A percentile compares a stretch with the other conserved stretches of the same genome.
phyloP scores from a whole-genome alignment of 352 stramenopile genomes.

The Halophytophthora polymorphica region DNA sequence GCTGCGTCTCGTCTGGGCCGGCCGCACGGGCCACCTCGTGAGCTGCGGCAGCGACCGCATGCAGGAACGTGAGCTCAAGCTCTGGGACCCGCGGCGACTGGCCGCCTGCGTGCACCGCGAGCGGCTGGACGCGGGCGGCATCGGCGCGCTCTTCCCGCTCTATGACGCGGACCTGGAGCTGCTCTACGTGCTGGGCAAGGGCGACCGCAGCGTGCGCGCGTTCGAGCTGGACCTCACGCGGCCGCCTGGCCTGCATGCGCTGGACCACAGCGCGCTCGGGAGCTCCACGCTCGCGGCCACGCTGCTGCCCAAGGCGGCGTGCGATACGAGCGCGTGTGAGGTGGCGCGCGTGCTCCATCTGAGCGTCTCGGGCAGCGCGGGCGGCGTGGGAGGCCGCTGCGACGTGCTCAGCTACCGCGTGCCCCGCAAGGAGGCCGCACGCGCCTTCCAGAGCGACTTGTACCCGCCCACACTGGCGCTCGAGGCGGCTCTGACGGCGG shows the following conservation, averaged over 20 bases:
- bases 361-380: slow-evolving; percentile 20
- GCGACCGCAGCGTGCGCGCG: slow-evolving; percentile 53
- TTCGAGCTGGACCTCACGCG: slow-evolving; percentile 58
- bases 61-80: slow-evolving; percentile 73
- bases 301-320: slow-evolving; percentile 52
- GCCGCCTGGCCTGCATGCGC: slow-evolving; percentile 33
- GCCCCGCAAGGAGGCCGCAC: slow-evolving; percentile 53
- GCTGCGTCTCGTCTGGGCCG: slow-evolving; percentile 59
- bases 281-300: slow-evolving; percentile 58
- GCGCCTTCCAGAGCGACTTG: slow-evolving; percentile 74
- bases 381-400: slow-evolving; percentile 35
- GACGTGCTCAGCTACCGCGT: slow-evolving; percentile 68
- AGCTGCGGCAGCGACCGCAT: slow-evolving; percentile 59
- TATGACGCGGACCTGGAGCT: slow-evolving; percentile 69
- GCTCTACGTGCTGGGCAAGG: slow-evolving; percentile 69
- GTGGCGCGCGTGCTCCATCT: slow-evolving; percentile 65
- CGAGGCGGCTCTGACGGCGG: slow-evolving; percentile 33
- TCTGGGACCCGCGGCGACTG: slow-evolving; percentile 70
- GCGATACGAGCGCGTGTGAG: slow-evolving; percentile 52
- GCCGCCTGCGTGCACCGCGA: slow-evolving; percentile 51
- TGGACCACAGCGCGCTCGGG: slow-evolving; percentile 48
- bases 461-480: slow-evolving; percentile 55
- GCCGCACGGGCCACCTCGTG: slow-evolving; percentile 45
- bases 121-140: slow-evolving; percentile 55
- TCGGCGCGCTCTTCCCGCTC: slow-evolving; percentile 63